Percentiles rank a stretch among this genome's conserved stretches.
These are phyloP conservation scores for Parvularia atlantis DNA, from an alignment of 78 protist species.

Conservation along the genomic window DNA sequence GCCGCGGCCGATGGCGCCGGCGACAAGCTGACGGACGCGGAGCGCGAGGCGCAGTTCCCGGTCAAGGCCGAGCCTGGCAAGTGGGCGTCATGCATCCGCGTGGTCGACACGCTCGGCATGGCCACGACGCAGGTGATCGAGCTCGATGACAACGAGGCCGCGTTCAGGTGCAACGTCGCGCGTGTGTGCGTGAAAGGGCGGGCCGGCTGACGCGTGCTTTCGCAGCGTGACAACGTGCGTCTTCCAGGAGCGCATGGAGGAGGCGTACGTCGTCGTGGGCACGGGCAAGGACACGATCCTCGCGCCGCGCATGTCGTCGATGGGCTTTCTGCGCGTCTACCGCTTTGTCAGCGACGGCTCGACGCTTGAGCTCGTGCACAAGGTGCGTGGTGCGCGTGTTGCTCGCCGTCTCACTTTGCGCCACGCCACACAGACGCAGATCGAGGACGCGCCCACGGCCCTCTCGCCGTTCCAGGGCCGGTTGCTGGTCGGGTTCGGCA, in stretches of 20 bases:
- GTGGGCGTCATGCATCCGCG: conserved; percentile 77
- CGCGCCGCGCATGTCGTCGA: neutral
- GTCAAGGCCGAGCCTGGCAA: conserved; percentile 34
- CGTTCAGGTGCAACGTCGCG: neutral
- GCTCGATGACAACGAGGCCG: conserved; percentile 79
- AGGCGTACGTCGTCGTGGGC: conserved; percentile 70
- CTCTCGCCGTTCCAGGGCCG: conserved; percentile 66
- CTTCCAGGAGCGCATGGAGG: conserved; percentile 50
- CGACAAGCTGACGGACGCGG: too few species aligned
- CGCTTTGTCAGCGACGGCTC: neutral
- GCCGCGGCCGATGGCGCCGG: too few species aligned
- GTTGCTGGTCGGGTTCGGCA: conserved; percentile 74
- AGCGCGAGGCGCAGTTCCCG: too few species aligned
- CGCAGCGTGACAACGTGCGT: conserved; percentile 6
- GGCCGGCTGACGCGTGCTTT: too few species aligned
- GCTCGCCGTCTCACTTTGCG: neutral
- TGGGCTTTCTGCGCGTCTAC: neutral
- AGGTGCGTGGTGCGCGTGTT: neutral
- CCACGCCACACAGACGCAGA: conserved; percentile 37
- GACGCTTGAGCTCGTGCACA: conserved; percentile 47
- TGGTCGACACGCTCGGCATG: conserved; percentile 45
- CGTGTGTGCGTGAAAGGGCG: neutral
- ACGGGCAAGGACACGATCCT: conserved; percentile 51
- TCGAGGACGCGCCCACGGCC: conserved; percentile 79
- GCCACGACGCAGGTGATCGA: conserved; percentile 37